Percentiles rank a stretch among this genome's conserved stretches.
Conservation (phyloP, 2,329 filamentous ascomycete species). For the Arthrobotrys iridis region DNA sequence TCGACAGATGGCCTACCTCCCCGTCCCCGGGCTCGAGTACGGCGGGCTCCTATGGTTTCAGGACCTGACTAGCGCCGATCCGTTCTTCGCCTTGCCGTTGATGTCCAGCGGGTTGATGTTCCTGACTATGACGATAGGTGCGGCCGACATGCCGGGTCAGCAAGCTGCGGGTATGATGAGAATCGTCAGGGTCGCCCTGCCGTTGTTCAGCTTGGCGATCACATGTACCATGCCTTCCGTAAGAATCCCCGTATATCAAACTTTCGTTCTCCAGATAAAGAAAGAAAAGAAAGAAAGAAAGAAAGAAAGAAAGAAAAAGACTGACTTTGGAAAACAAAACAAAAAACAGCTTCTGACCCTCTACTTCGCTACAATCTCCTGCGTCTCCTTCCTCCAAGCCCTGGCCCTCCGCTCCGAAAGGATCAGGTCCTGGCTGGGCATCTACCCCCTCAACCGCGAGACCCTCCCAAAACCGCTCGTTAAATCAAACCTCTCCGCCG, state of each 20-base stretch:
- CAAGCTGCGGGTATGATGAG: slow-evolving; percentile 3
- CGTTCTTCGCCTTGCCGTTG: slow-evolving; percentile 77
- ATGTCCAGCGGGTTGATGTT: slow-evolving; percentile 68
- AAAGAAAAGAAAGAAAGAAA: too few species aligned
- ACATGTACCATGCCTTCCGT: slow-evolving; percentile 48
- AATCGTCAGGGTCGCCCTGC: slow-evolving; percentile 16
- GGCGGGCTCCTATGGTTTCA: slow-evolving; percentile 80
- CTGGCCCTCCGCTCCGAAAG: slow-evolving; percentile 62
- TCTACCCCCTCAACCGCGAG: slow-evolving; percentile 59
- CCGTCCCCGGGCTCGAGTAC: slow-evolving; percentile 79
- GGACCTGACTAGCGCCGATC: slow-evolving; percentile 80
- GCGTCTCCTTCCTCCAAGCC: slow-evolving; percentile 63
- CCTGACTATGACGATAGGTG: slow-evolving; percentile 10
- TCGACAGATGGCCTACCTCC: slow-evolving; percentile 77
- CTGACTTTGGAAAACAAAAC: not conserved
- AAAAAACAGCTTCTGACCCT: slow-evolving; percentile 54
- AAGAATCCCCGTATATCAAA: slow-evolving; percentile 63
- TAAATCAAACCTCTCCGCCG: slow-evolving; percentile 19
- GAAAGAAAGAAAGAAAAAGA: too few species aligned
- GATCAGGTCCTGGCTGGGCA: slow-evolving; percentile 62
- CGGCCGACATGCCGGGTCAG: not conserved
- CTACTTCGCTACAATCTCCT: slow-evolving; percentile 59
- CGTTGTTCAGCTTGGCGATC: slow-evolving; percentile 29
- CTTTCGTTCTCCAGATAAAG: too few species aligned
- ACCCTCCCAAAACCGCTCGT: slow-evolving; percentile 20